phyloP scores from a whole-genome alignment of 179 eudicot species.

The Sideroxylon spinosum region DNA sequence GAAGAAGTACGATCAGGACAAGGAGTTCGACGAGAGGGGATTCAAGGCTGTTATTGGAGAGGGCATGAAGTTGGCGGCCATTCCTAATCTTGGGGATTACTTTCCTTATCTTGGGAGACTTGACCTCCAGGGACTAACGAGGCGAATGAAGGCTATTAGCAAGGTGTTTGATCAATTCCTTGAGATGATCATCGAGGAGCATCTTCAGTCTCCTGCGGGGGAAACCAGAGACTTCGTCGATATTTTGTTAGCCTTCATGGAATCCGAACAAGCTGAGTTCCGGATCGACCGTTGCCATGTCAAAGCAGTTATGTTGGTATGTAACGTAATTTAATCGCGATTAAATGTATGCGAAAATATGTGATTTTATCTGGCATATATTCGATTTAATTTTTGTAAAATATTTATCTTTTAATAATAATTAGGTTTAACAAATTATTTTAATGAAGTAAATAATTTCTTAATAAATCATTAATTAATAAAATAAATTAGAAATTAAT shows the following conservation, averaged over 20 bases:
- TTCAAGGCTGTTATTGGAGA: constrained; percentile 34
- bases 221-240: constrained; percentile 34
- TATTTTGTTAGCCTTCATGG: constrained; percentile 24
- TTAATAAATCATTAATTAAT: too few species aligned
- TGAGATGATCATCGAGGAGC: constrained; percentile 36
- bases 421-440: too few species aligned
- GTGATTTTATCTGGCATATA: too few species aligned
- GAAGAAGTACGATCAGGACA: constrained; percentile 23
- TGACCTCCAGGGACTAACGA: constrained; percentile 36
- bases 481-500: too few species aligned
- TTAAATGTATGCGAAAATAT: too few species aligned
- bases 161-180: constrained; percentile 32
- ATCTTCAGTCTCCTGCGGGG: constrained; percentile 5
- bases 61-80: constrained; percentile 23
- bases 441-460: too few species aligned
- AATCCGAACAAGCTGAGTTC: constrained; percentile 23
- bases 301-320: constrained; percentile 30
- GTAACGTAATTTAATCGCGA: not conserved
- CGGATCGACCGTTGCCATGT: constrained; percentile 21
- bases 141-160: constrained; percentile 28
- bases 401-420: too few species aligned
- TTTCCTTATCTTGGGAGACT: constrained; percentile 31
- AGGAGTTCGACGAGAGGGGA: constrained; percentile 34
- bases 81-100: constrained; percentile 33
- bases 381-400: too few species aligned